phyloP scores from a whole-genome alignment of 371 early-diverging fungal genomes.

The Haplosporangium sp. region DNA sequence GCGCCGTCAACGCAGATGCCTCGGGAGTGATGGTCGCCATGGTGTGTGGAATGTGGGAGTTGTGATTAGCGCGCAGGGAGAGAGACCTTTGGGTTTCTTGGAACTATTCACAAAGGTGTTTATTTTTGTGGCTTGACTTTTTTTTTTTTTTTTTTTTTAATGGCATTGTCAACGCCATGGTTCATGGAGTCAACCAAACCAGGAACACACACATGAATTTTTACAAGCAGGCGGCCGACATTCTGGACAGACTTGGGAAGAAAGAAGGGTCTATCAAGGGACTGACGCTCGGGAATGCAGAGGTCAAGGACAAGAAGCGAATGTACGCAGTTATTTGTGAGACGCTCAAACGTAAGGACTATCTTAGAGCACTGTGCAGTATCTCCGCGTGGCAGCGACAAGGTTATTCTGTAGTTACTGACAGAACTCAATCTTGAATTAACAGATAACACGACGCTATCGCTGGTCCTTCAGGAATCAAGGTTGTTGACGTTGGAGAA shows the following conservation, averaged over 20 bases:
- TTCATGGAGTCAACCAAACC: no score
- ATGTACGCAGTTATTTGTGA: conserved; percentile 93
- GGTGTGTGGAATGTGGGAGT: conserved; percentile 3
- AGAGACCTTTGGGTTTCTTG: neutral
- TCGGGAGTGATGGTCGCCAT: conserved; percentile 54
- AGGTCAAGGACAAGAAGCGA: conserved; percentile 82
- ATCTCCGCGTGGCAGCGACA: neutral
- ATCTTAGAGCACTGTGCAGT: neutral
- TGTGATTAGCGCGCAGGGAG: neutral
- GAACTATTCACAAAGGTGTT: neutral
- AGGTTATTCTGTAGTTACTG: neutral
- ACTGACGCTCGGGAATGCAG: conserved; percentile 79
- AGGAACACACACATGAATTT: conserved; percentile 63
- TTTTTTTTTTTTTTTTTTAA: conserved; percentile 12
- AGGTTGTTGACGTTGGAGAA: conserved; percentile 52
- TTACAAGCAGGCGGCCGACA: conserved; percentile 81
- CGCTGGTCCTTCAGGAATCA: conserved; percentile 59
- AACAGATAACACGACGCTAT: conserved; percentile 43
- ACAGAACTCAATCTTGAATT: neutral
- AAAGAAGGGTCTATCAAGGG: conserved; percentile 87
- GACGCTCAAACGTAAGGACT: conserved; percentile 85
- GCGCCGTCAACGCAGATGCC: conserved; percentile 44
- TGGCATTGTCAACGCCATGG: no score
- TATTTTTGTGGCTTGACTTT: conserved; percentile 26
- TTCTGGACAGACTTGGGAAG: conserved; percentile 74